These are phyloP conservation scores for Thelonectria rubi DNA, from an alignment of 2,329 filamentous ascomycete species.

Conservation along the genomic window DNA sequence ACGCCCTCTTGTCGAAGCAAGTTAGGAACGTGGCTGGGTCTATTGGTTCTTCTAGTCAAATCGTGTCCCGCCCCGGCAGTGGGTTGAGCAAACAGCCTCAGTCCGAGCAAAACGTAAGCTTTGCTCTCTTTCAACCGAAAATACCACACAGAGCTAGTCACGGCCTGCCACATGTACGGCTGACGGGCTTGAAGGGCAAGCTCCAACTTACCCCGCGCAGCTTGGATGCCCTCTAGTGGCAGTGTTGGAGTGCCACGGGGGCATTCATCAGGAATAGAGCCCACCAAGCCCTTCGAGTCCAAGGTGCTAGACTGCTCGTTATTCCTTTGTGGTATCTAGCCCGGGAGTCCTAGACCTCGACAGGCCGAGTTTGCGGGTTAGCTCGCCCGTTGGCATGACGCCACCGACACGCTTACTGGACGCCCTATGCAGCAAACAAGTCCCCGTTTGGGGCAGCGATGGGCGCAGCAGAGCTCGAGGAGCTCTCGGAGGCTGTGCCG, in stretches of 20 bases:
- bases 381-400: background rate
- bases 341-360: background rate
- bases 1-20: background rate
- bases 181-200: background rate
- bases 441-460: background rate
- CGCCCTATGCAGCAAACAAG: background rate
- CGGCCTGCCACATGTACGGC: background rate
- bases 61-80: background rate
- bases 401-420: background rate
- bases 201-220: background rate
- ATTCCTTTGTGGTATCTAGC: background rate
- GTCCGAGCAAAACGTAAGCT: background rate
- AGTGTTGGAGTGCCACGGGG: background rate
- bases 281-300: background rate
- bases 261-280: background rate
- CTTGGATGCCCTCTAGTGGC: background rate
- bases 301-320: background rate
- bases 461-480: background rate
- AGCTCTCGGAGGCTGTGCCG: background rate
- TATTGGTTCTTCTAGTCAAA: background rate
- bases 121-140: background rate
- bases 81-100: background rate
- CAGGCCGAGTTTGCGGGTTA: background rate
- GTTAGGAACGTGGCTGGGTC: background rate
- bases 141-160: background rate